Percentiles rank a stretch among this genome's conserved stretches.
Evolutionary conservation across 371 early-diverging fungal genomes (phyloP).

Genomic region (Quaeritorhiza haematococci): DNA sequence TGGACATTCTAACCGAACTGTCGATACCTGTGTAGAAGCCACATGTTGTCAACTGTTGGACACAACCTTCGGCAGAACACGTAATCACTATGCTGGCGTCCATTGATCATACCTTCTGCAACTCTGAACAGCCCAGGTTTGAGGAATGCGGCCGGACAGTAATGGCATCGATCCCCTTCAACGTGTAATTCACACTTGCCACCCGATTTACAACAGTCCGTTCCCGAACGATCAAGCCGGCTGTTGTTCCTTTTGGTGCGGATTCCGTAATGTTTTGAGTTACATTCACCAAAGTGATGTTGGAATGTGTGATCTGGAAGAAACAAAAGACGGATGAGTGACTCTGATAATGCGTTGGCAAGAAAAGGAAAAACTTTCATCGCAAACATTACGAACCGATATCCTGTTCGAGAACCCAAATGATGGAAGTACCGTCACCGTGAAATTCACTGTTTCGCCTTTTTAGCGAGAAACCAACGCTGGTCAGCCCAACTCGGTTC

Average conservation of each 20-base stretch:
- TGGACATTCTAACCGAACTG: slow-evolving; percentile 16
- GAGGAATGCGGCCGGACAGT: slow-evolving; percentile 9
- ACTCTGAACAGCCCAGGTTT: slow-evolving; percentile 11
- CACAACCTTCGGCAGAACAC: neutral
- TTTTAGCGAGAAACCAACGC: neutral
- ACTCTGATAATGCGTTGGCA: no score
- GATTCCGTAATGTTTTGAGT: neutral
- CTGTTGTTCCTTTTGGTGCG: neutral
- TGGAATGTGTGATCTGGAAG: neutral
- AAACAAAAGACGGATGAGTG: neutral
- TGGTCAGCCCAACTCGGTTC: neutral
- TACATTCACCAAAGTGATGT: neutral
- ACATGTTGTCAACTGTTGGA: neutral
- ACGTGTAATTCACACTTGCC: neutral
- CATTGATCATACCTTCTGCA: neutral
- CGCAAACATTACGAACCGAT: neutral
- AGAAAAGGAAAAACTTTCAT: no score
- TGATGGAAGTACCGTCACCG: neutral
- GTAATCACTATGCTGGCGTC: neutral
- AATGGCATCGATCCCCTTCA: slow-evolving; percentile 1
- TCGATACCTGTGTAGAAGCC: neutral
- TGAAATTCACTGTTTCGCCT: neutral
- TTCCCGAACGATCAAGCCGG: neutral
- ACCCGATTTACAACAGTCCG: neutral
- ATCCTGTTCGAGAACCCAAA: neutral